Evolutionary conservation across 352 stramenopile genomes (phyloP), one percentile per base, ranked within the genome.

Genomic region (Pythium rishiriense): DNA sequence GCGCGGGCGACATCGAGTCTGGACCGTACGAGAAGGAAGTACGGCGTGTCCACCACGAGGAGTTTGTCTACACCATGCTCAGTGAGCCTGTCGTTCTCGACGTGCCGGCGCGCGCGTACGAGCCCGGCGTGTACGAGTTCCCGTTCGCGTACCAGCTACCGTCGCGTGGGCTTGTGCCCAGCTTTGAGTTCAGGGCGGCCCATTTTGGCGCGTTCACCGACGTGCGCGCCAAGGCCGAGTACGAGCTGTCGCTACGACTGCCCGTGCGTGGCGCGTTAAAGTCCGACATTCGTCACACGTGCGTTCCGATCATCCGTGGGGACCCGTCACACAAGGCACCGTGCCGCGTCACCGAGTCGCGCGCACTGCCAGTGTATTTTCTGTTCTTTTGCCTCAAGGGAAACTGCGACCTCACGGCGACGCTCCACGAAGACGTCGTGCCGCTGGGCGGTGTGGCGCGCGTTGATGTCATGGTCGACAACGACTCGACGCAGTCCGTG

Each of bases 141-240:
- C 43, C 53, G 15, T 60, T 60, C n/a, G 53, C 39, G 24, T 60
- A 60, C 24, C 53, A 60, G 24, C 39, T 60, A 2, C 53, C 53
- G 4, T 25, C 15, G 2, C 37, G 39, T 7, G 43, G 25, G 37
- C 53, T 60, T 39, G 53, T 60, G 17, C 53, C 53, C 3, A 51
- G 21, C 3, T 60, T 60, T 39, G 29, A 26, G 28, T 43, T 43
- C 37, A 19, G 7, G 8, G 37, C 37, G 37, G 19, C 37, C 2
- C 10, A n/a, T 1, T 19, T 60, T 60, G 53, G 41, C 9, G 10
- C 17, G 9, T 24, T 60, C 8, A 29, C 19, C 29, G 26, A 60
- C 29, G 39, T 60, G 3, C 53, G 53, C 42, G 53, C 54, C 15
- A 31, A 51, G 25, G 54, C 54, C 25, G 54, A 47, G 19, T 61